Base-by-base conservation (phyloP, 2,329 filamentous ascomycete species). In the Arthrobotrys iridis region DNA sequence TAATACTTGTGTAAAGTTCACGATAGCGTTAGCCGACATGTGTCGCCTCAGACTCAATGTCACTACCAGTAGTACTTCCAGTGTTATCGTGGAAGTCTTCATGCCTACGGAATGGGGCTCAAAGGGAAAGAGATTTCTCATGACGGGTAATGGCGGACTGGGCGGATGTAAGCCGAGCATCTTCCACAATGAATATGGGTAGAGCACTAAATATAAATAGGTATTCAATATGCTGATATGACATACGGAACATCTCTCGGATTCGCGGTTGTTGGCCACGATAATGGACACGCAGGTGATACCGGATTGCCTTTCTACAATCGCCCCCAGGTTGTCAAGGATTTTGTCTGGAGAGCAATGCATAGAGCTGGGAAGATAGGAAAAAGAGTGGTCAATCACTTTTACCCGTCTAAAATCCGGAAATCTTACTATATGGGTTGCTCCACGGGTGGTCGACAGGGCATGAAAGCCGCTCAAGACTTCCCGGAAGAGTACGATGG, bases 391-490 rank as follows among this genome's bases (percentile, higher is more conserved):
- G 41, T 72, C 2, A 46, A 28, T n/a, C 15, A 41, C 28, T 77
- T 76, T n/a, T 77, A 77, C 35, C 28, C 24, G 0, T 28, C 7
- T 1, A 35, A 5, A 0, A 62, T 70, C 2, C 28, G 18, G 7
- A 85, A 86, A 71, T 83, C 83, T 18, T 85, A 85, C 79, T 86
- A 84, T 76, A 78, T 84, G 6, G 84, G 84, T 20, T 86, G 84
- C 79, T 85, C 84, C 0, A 83, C 83, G n/a, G 84, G 84, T 70
- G 84, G 84, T 18, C 81, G 82, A n/a, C 84, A 85, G 77, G 84
- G 84, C 35, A 80, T 85, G 64, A 84, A 84, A 73, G 83, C 83
- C 1, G 81, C 83, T 2, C 82, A 85, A 67, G 80, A 82, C 48
- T 85, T 82, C 73, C 84, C 84, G 0, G 79, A 83, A 11, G 84